phyloP scores from a whole-genome alignment of 805 yeast species.

The Brettanomyces naardenensis region DNA sequence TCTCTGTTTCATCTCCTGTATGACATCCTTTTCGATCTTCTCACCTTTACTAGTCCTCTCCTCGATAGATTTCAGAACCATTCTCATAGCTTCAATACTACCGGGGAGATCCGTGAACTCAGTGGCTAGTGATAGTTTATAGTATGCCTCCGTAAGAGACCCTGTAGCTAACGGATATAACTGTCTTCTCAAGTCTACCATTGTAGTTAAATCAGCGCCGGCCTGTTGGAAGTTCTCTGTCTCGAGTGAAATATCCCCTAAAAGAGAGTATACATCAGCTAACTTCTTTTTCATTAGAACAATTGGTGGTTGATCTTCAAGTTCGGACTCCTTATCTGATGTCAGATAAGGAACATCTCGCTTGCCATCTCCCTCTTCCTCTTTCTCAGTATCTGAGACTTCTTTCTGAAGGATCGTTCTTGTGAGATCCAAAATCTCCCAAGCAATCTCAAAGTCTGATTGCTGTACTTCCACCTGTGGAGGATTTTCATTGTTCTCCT shows the following conservation, averaged over 20 bases:
- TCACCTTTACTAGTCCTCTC: conserved; percentile 28
- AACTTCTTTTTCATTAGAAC: conserved; percentile 33
- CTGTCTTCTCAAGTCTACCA: conserved; percentile 46
- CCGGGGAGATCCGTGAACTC: conserved; percentile 59
- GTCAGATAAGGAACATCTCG: conserved; percentile 12
- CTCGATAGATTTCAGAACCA: conserved; percentile 38
- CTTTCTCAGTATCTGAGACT: conserved; percentile 6
- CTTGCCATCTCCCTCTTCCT: conserved; percentile 1
- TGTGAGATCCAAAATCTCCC: conserved; percentile 79
- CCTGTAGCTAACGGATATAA: conserved; percentile 46
- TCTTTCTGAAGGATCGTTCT: conserved; percentile 52
- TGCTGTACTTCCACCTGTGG: conserved; percentile 31
- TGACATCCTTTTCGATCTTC: conserved; percentile 35
- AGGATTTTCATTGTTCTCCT: conserved; percentile 12
- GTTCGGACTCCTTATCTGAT: conserved; percentile 15
- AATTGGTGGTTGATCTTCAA: not conserved
- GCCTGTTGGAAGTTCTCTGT: conserved; percentile 83
- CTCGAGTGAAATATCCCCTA: conserved; percentile 88
- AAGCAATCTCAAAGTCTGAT: conserved; percentile 76
- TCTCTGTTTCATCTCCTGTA: conserved; percentile 50
- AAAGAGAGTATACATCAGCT: conserved; percentile 66
- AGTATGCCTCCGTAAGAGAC: conserved; percentile 69
- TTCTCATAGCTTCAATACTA: conserved; percentile 35
- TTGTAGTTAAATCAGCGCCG: conserved; percentile 52
- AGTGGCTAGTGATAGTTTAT: conserved; percentile 68